Evolutionary conservation across 2,329 filamentous ascomycete species (phyloP).

Genomic region (Emergomyces pasteurianus): DNA sequence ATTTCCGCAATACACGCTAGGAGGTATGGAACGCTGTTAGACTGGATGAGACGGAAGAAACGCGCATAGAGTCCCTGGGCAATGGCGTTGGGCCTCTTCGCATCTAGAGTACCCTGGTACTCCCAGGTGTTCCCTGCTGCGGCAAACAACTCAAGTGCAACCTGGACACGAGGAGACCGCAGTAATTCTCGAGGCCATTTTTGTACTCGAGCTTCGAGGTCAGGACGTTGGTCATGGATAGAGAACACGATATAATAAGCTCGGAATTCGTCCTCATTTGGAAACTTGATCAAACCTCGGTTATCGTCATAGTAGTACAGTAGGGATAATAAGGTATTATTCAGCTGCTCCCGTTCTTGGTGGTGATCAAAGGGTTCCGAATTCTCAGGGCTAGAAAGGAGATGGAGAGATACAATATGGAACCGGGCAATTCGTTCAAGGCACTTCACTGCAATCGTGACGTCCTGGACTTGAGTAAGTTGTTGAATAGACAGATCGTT

Average conservation of each 20-base stretch:
- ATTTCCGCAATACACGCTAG: conserved; percentile 54
- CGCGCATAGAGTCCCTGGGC: conserved; percentile 46
- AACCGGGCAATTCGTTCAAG: conserved; percentile 53
- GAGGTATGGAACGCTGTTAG: conserved; percentile 45
- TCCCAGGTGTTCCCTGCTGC: conserved; percentile 43
- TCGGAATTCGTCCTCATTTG: conserved; percentile 52
- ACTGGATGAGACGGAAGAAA: conserved; percentile 47
- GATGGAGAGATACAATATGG: conserved; percentile 50
- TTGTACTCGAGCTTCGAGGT: conserved; percentile 47
- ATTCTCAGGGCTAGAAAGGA: conserved; percentile 41
- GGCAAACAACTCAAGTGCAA: conserved; percentile 45
- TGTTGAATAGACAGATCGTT: conserved; percentile 56
- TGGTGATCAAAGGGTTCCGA: conserved; percentile 44
- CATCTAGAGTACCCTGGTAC: conserved; percentile 40
- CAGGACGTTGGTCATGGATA: conserved; percentile 40
- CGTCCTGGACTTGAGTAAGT: conserved; percentile 43
- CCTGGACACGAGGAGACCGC: conserved; percentile 41
- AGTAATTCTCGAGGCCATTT: conserved; percentile 41
- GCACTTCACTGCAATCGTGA: conserved; percentile 46
- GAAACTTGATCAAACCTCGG: conserved; percentile 36
- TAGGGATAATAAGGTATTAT: conserved; percentile 49
- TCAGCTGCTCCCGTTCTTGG: conserved; percentile 53
- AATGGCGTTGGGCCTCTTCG: conserved; percentile 38
- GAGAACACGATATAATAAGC: conserved; percentile 50
- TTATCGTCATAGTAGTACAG: conserved; percentile 50